phyloP scores from a whole-genome alignment of 495 filamentous ascomycete species.

The Pseudotulostoma volvatum region DNA sequence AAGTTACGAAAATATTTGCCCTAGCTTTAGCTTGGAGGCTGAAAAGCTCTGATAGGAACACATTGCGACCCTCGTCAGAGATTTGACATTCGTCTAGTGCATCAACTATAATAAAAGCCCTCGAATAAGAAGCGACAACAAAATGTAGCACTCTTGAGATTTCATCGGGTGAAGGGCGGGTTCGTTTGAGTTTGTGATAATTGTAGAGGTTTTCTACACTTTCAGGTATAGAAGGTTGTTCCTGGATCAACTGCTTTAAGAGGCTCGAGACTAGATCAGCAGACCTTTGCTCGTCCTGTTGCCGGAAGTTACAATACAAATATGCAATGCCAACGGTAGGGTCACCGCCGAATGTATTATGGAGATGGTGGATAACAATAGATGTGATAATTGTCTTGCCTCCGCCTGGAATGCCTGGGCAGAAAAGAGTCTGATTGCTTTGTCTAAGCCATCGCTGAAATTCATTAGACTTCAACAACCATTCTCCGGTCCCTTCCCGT shows the following conservation, averaged over 20 bases:
- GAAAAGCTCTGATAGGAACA: conserved; percentile 7
- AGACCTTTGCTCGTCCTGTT: conserved; percentile 7
- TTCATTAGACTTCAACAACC: conserved; percentile 22
- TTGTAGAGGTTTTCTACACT: conserved; percentile 5
- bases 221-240: neutral
- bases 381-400: conserved; percentile 27
- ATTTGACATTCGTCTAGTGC: conserved; percentile 31
- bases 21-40: conserved; percentile 9
- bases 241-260: conserved; percentile 17
- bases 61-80: neutral
- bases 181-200: conserved; percentile 5
- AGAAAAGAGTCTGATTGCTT: conserved; percentile 21
- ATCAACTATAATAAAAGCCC: conserved; percentile 15
- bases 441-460: conserved; percentile 20
- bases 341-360: conserved; percentile 5
- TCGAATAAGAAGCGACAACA: conserved; percentile 9
- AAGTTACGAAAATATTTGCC: conserved; percentile 20
- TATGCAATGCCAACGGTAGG: conserved; percentile 18
- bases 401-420: conserved; percentile 25
- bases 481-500: conserved; percentile 25
- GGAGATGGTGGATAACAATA: conserved; percentile 18
- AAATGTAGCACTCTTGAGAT: conserved; percentile 12
- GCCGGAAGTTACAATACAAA: conserved; percentile 12
- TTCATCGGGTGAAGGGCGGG: conserved; percentile 15
- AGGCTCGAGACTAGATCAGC: conserved; percentile 7